Conservation (phyloP, 2,329 filamentous ascomycete genomes). For the Claviceps sp. region DNA sequence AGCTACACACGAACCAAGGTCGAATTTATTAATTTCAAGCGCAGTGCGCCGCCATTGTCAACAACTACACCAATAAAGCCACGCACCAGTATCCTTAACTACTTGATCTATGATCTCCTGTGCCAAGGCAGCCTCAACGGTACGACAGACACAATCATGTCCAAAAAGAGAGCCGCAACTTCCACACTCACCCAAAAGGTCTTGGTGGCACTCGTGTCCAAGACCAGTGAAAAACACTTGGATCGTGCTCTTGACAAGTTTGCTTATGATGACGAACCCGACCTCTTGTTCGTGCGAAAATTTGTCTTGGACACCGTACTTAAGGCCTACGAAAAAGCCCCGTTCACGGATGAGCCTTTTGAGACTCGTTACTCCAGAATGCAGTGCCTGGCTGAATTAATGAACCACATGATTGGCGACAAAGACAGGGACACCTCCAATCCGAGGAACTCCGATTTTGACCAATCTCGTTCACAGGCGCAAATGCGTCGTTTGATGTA, state of each 20-base stretch:
- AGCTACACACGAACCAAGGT: conserved; percentile 93
- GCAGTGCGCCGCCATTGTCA: conserved; percentile 72
- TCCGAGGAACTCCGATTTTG: conserved; percentile 24
- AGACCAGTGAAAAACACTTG: conserved; percentile 65
- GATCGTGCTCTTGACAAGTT: conserved; percentile 43
- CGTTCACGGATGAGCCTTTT: conserved; percentile 61
- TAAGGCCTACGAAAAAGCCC: conserved; percentile 83
- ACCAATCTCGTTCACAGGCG: conserved; percentile 49
- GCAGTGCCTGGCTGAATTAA: conserved; percentile 77
- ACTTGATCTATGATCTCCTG: conserved; percentile 70
- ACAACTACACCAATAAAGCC: conserved; percentile 86
- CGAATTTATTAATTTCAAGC: conserved; percentile 98
- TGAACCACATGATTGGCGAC: conserved; percentile 81
- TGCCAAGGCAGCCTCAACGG: conserved; percentile 47
- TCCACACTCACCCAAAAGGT: conserved; percentile 77
- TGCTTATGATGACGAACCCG: conserved; percentile 63
- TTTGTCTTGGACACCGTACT: conserved; percentile 91
- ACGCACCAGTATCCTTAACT: conserved; percentile 83
- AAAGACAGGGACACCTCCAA: conserved; percentile 48
- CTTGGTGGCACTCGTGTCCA: conserved; percentile 73
- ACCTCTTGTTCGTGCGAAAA: conserved; percentile 81
- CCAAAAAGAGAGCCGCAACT: conserved; percentile 77
- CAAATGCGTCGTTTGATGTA: conserved; percentile 94
- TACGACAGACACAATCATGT: conserved; percentile 57
- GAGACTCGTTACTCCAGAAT: conserved; percentile 81